Percentiles rank a stretch among this genome's conserved stretches.
Conservation (phyloP, 2,329 filamentous ascomycete species). For the Ascochyta fabae region DNA sequence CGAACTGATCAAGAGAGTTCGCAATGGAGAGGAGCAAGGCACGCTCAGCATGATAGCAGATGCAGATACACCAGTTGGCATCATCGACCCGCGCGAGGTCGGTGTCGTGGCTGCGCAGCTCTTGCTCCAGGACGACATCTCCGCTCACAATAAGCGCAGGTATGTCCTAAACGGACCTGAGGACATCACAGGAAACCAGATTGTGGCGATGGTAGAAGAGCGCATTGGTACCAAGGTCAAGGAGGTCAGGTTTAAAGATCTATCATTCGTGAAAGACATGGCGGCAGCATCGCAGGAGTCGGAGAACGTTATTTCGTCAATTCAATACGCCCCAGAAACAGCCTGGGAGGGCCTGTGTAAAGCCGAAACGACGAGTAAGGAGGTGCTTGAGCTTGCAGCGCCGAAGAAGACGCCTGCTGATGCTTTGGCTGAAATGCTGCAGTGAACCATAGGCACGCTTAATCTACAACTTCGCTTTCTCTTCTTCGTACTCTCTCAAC, state of each 20-base stretch:
- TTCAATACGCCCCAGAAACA: slow-evolving; percentile 10
- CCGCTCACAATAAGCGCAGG: slow-evolving; percentile 19
- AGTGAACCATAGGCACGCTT: not conserved
- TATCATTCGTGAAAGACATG: slow-evolving; percentile 17
- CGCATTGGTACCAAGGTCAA: slow-evolving; percentile 19
- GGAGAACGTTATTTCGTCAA: slow-evolving; percentile 19
- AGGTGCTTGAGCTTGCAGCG: slow-evolving; percentile 20
- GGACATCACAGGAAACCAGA: slow-evolving; percentile 19
- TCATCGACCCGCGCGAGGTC: slow-evolving; percentile 26
- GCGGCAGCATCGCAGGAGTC: slow-evolving; percentile 13
- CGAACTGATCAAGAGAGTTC: slow-evolving; percentile 13
- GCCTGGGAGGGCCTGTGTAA: slow-evolving; percentile 18
- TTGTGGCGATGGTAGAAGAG: slow-evolving; percentile 24
- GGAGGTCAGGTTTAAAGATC: slow-evolving; percentile 20
- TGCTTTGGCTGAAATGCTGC: slow-evolving; percentile 6
- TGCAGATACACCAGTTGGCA: slow-evolving; percentile 8
- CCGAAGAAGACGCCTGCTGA: slow-evolving; percentile 14
- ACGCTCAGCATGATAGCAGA: slow-evolving; percentile 6
- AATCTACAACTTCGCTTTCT: not conserved
- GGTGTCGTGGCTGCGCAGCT: slow-evolving; percentile 22
- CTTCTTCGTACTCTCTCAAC: slow-evolving; percentile 21
- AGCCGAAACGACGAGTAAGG: slow-evolving; percentile 23
- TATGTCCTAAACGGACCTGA: slow-evolving; percentile 26
- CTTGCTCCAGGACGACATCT: slow-evolving; percentile 14
- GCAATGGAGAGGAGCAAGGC: slow-evolving; percentile 10